phyloP scores from a whole-genome alignment of 75 land plant genomes.

The Picea glauca region DNA sequence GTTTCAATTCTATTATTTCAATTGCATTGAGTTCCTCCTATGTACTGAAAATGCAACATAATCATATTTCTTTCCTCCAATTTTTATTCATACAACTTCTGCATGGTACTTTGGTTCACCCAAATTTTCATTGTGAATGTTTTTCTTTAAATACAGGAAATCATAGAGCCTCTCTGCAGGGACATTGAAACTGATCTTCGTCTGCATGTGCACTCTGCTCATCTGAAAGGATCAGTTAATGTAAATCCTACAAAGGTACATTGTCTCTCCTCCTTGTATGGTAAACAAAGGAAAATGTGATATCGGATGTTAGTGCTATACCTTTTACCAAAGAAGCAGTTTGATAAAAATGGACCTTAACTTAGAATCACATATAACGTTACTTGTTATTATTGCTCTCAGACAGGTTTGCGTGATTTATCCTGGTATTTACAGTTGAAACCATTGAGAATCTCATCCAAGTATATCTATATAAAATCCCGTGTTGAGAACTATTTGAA shows the following conservation, averaged over 20 bases:
- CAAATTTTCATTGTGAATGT: background rate
- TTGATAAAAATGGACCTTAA: no score
- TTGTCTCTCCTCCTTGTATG: background rate
- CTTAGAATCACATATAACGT: no score
- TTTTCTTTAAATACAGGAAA: conserved; percentile 32
- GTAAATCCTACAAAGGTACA: conserved; percentile 55
- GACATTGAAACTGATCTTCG: conserved; percentile 60
- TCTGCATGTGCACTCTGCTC: conserved; percentile 59
- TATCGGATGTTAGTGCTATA: background rate
- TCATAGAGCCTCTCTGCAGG: conserved; percentile 47
- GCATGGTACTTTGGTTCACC: background rate
- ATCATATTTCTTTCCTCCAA: no score
- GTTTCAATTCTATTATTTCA: background rate
- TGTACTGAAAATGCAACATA: background rate
- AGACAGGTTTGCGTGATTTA: conserved; percentile 52
- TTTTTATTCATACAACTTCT: background rate
- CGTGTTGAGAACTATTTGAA: conserved; percentile 47
- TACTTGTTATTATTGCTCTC: conserved; percentile 12
- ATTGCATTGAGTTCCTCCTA: conserved; percentile 3
- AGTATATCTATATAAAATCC: conserved; percentile 36
- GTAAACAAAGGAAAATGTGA: background rate
- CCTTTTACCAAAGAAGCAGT: background rate
- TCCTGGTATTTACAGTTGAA: conserved; percentile 47
- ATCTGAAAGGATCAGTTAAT: conserved; percentile 46
- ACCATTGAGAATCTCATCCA: conserved; percentile 38